phyloP scores from a whole-genome alignment of 257 asterid species.

The Thymus mandschuricus region DNA sequence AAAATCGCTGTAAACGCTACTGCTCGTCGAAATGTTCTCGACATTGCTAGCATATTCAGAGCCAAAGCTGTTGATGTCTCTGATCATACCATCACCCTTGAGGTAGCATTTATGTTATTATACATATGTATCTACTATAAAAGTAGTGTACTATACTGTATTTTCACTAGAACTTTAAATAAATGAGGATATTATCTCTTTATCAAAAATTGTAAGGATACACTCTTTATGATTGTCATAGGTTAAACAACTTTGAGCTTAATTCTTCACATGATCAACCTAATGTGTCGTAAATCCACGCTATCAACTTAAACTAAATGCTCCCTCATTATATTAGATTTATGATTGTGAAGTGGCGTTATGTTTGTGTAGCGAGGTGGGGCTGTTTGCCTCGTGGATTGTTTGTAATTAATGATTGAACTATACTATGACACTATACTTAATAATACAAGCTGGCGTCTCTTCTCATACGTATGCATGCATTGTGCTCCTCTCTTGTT shows the following conservation, averaged over 20 bases:
- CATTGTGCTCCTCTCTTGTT: no score
- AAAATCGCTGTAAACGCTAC: conserved; percentile 89
- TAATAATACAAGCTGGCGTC: neutral
- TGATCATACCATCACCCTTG: conserved; percentile 95
- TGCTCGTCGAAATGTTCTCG: conserved; percentile 93
- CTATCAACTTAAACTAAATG: neutral
- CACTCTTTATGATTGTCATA: neutral
- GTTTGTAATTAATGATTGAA: no score
- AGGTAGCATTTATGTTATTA: conserved; percentile 49
- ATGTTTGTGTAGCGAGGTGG: conserved; percentile 1
- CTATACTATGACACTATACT: no score
- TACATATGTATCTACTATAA: no score
- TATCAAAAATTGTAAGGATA: no score
- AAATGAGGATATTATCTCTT: no score
- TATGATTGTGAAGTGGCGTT: conserved; percentile 15
- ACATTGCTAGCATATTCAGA: conserved; percentile 96
- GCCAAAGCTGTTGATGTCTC: conserved; percentile 99
- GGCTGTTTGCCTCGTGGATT: no score
- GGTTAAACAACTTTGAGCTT: neutral
- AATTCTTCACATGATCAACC: neutral
- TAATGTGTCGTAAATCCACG: neutral
- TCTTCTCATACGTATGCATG: neutral
- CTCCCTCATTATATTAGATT: neutral
- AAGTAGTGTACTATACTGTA: no score
- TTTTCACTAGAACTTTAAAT: no score